These are phyloP conservation scores for Martiniozyma abietophila DNA, from an alignment of 805 yeast species.

Conservation along the genomic window DNA sequence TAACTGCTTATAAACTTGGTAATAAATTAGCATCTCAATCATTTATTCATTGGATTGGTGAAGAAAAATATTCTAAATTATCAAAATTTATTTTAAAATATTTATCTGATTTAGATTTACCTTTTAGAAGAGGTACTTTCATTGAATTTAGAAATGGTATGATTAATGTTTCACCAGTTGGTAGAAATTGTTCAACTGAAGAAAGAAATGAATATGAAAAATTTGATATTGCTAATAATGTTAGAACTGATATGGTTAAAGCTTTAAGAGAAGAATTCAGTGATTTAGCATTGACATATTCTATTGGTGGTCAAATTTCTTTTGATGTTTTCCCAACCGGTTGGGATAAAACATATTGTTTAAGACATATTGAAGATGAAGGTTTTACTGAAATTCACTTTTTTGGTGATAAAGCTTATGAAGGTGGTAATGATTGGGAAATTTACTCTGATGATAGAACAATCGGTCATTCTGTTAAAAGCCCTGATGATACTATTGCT, in stretches of 20 bases:
- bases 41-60: conserved; percentile 92
- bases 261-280: conserved; percentile 80
- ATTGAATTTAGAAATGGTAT: conserved; percentile 98
- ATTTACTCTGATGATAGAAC: conserved; percentile 89
- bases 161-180: conserved; percentile 97
- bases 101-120: conserved; percentile 78
- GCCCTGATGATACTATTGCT: conserved; percentile 82
- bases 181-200: conserved; percentile 92
- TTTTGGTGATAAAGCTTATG: conserved; percentile 95
- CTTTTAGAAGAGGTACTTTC: conserved; percentile 98
- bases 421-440: conserved; percentile 99
- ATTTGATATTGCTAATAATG: conserved; percentile 68
- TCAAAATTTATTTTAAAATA: conserved; percentile 79
- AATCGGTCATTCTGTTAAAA: conserved; percentile 86
- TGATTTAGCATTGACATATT: conserved; percentile 81
- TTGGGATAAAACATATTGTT: conserved; percentile 98
- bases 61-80: conserved; percentile 84
- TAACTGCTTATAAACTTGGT: conserved; percentile 94
- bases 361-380: conserved; percentile 83
- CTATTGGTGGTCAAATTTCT: conserved; percentile 99
- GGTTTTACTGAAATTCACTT: conserved; percentile 85
- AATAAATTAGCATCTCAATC: conserved; percentile 84
- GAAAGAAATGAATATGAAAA: conserved; percentile 91
- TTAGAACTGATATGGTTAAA: conserved; percentile 77
- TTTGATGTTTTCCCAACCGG: conserved; percentile 99